Percentiles rank a stretch among this genome's conserved stretches.
These are phyloP conservation scores for Blastocystis sp. DNA, from an alignment of 352 stramenopile species.

Conservation along the genomic window DNA sequence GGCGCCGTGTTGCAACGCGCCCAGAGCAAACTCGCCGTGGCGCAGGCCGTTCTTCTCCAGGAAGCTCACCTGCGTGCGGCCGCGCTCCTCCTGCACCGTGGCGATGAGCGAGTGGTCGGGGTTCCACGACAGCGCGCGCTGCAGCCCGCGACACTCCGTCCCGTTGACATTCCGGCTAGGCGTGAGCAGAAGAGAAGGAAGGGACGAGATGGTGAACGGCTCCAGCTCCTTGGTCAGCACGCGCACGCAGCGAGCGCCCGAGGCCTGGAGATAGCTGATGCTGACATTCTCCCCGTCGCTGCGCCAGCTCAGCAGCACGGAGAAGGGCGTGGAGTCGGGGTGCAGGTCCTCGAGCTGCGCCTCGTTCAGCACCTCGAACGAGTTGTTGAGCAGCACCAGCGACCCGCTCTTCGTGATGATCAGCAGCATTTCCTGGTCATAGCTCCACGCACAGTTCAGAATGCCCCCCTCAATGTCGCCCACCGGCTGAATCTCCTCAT, in stretches of 20 bases:
- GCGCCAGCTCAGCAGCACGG: conserved; percentile 75
- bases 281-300: conserved; percentile 78
- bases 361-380: conserved; percentile 59
- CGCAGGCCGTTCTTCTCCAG: conserved; percentile 81
- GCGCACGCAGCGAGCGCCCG: not conserved
- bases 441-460: conserved; percentile 46
- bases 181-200: not conserved
- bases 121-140: conserved; percentile 76
- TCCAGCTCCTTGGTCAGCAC: conserved; percentile 27
- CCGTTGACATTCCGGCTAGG: conserved; percentile 78
- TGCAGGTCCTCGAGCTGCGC: conserved; percentile 20
- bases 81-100: conserved; percentile 76
- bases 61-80: conserved; percentile 78
- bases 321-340: conserved; percentile 44
- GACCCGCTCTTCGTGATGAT: conserved; percentile 12
- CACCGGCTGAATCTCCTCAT: conserved; percentile 8
- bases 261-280: conserved; percentile 67
- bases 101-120: conserved; percentile 79
- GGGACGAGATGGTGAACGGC: conserved; percentile 13
- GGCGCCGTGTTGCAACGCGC: conserved; percentile 72
- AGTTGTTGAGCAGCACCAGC: conserved; percentile 60
- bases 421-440: conserved; percentile 62
- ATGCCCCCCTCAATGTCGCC: conserved; percentile 66
- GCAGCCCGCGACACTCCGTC: conserved; percentile 74
- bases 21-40: conserved; percentile 78